Conservation (phyloP, 257 asterid species). For the Solanum chmielewskii region DNA sequence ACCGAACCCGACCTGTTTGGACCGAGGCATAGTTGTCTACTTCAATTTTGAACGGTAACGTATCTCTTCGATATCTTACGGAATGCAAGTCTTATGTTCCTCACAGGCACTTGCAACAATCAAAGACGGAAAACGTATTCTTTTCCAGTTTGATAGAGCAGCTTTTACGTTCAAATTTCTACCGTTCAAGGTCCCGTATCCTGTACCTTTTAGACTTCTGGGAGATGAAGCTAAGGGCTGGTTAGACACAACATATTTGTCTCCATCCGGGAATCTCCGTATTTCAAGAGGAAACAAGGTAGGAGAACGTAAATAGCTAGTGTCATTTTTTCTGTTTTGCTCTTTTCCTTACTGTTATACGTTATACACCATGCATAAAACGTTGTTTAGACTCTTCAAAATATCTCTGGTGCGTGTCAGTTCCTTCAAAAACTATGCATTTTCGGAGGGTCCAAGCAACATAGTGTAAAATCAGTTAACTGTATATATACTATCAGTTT, state of each 20-base stretch:
- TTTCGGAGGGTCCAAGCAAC: background rate
- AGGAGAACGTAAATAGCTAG: background rate
- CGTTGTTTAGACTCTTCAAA: background rate
- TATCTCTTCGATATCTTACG: background rate
- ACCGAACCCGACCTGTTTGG: background rate
- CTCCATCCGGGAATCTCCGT: slow-evolving; percentile 74
- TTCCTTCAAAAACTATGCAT: background rate
- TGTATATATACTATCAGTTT: background rate
- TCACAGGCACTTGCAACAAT: slow-evolving; percentile 65
- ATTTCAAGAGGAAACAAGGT: slow-evolving; percentile 97
- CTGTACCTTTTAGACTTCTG: slow-evolving; percentile 82
- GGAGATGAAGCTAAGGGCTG: slow-evolving; percentile 98
- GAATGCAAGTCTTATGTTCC: background rate
- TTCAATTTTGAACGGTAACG: background rate
- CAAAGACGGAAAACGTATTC: slow-evolving; percentile 58
- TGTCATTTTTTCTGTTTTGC: background rate
- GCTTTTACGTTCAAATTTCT: slow-evolving; percentile 74
- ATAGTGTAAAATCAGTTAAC: background rate
- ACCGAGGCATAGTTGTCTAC: background rate
- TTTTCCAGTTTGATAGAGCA: slow-evolving; percentile 84
- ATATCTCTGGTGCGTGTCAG: background rate
- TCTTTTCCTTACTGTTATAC: background rate
- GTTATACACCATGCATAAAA: background rate
- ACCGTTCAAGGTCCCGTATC: slow-evolving; percentile 91
- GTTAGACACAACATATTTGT: slow-evolving; percentile 88